Base-by-base conservation (phyloP, 1,284 basidiomycete genomes). In the Schizophyllum commune region DNA sequence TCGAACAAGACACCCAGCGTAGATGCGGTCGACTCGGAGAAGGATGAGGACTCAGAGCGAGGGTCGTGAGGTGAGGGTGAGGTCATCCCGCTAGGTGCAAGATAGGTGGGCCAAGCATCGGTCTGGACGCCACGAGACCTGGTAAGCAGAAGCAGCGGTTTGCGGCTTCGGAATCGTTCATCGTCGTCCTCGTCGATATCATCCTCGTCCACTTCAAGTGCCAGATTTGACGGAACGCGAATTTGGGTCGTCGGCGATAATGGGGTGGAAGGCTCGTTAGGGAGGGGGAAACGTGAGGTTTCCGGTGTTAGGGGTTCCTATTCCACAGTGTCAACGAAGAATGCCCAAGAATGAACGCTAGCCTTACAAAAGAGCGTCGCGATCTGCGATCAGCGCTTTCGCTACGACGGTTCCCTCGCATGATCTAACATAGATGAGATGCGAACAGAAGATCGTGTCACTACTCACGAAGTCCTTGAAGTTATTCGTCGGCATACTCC, bases 41-140 rank as follows among this genome's bases (percentile, higher is more conserved):
- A 70, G 1, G 88, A 90, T 0, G 88, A 90, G 0, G 83, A 81
- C 63, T 90, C 88, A 0, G 88, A 90, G 39, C 79, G 81, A 19
- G 77, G 79, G 60, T 89, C 86, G 55, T 79, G 74, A 13, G 80
- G 77, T 2, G 83, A 81, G 27, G 73, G 68, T 8, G 77, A 69
- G 3, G 78, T 79, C 13, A 75, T 58, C 39, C 39, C 39, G 39
- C 39, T 47, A 1, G 53, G 27, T 55, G 53, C 53, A 21, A 55
- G 53, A 55, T 77, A 75, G 54, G 83, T 81, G 19, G 75, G 66
- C 61, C 71, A 66, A 63, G 80, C 68, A 58, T 94, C 91, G 0
- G 91, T 94, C 70, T 95, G 94, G 1, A 92, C 83, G 4, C 83
- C 88, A 54, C 83, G 80, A 15, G 85, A 87, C 1, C 84, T 80